Conservation (phyloP, 1,284 basidiomycete species). For the Rhodotorula sp. region DNA sequence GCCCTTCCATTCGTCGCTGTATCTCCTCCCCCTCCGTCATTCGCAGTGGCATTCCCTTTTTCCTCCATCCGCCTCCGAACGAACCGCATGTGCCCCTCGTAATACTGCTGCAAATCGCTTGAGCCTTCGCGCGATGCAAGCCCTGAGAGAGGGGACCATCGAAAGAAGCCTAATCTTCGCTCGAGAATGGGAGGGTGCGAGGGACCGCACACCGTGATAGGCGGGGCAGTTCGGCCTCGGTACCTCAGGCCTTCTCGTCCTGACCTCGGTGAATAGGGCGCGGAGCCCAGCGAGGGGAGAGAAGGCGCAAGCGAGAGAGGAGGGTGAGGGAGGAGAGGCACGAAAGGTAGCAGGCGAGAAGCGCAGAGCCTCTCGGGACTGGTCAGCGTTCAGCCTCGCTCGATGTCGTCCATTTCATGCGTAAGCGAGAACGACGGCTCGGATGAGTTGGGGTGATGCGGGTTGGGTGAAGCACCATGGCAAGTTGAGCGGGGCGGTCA, state of each 20-base stretch:
- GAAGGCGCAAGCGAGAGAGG: background rate
- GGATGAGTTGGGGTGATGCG: too few species aligned
- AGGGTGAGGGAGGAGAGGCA: background rate
- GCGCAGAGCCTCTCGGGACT: too few species aligned
- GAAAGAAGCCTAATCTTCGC: background rate
- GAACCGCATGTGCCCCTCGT: constrained; percentile 14
- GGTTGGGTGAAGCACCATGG: too few species aligned
- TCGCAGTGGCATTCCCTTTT: too few species aligned
- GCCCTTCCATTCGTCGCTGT: too few species aligned
- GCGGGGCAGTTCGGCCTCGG: background rate
- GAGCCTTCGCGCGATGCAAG: constrained; percentile 12
- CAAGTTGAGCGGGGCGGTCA: background rate
- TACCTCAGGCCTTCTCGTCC: background rate
- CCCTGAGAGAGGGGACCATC: constrained; percentile 19
- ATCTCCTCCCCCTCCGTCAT: too few species aligned
- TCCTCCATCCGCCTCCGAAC: too few species aligned
- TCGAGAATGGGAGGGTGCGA: too few species aligned
- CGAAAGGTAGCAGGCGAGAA: background rate
- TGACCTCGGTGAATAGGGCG: background rate
- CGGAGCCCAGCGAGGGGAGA: background rate
- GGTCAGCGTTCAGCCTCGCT: too few species aligned
- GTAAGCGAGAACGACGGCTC: background rate
- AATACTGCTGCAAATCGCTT: constrained; percentile 26
- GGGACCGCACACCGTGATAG: background rate
- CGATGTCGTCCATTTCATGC: background rate